Base-by-base conservation (phyloP, 768 basidiomycete genomes). In the Podaxis rugospora region DNA sequence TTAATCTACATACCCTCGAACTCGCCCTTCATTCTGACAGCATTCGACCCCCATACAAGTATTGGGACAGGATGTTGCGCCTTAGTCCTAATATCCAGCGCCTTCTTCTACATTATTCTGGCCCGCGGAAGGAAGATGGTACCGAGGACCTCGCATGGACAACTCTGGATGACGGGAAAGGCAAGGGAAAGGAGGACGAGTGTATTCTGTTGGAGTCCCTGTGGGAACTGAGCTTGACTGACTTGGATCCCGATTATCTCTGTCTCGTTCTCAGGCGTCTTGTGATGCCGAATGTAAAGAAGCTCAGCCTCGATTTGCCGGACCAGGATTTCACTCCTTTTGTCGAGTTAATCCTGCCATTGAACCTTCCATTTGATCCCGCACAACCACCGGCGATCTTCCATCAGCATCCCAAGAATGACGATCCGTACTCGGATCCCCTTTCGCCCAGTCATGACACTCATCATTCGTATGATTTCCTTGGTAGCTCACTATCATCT, bases 1-100 rank as follows among this genome's bases (percentile, higher is more conserved):
- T 70, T 25, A 75, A 75, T 46, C 74, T 88, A 44, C 73, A 77
- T 28, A 70, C 78, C 52, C 75, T 88, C 44, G 82, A 88, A 69
- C 75, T 86, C 49, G 85, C 84, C 9, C 77, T 88, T 13, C 85
- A 88, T 67, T 75, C 80, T 1, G 81, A 85, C 63, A 82, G 75
- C 58, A 83, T 85, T 39, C 82, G 86, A 23, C 83, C 83, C 4
- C 75, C 81, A 1, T 86, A 81, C 69, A 68, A 71, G 58, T 75
- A 74, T 46, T 88, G 85, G 84, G 78, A 78, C 63, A 71, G 67
- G 40, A 83, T 86, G 73, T 74, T 87, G n/a, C 75, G 75, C 27
- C 67, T 68, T 18, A 82, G 82, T 62, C 81, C 83, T 5, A 67
- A 73, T 27, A 74, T 85, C 54, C 71, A 74, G 52, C 78, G 74